Conservation (phyloP, 208 protist genomes). For the Tritrichomonas foetus region DNA sequence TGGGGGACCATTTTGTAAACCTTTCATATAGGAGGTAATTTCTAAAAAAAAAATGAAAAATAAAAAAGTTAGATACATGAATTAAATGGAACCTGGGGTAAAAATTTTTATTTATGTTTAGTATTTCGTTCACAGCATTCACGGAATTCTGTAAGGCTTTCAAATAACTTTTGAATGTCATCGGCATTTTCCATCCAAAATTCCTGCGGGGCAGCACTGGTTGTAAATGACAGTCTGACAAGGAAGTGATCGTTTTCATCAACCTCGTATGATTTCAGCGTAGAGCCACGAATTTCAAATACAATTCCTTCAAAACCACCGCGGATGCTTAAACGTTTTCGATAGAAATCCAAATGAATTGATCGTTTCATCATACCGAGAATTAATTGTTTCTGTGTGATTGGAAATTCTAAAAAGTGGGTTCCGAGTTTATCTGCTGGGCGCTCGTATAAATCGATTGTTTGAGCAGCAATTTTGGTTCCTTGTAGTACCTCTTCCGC, state of each 20-base stretch:
- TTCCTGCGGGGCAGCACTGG: background rate
- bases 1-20: too few relatives aligned
- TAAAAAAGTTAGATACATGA: too few relatives aligned
- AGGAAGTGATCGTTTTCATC: background rate
- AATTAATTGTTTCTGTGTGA: background rate
- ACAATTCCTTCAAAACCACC: constrained; percentile 12
- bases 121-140: background rate
- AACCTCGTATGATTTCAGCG: background rate
- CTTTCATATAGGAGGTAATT: too few relatives aligned
- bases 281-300: background rate
- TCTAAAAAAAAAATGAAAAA: too few relatives aligned
- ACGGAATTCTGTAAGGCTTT: background rate
- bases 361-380: background rate
- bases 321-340: background rate
- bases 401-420: background rate
- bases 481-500: background rate
- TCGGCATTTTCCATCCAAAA: background rate
- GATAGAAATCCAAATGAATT: background rate
- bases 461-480: background rate
- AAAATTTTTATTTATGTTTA: too few relatives aligned
- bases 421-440: constrained; percentile 8
- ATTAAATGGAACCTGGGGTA: too few relatives aligned
- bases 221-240: background rate
- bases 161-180: constrained; percentile 8
- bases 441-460: background rate